Base-by-base conservation (phyloP, 805 yeast genomes). In the Ogataea pini region DNA sequence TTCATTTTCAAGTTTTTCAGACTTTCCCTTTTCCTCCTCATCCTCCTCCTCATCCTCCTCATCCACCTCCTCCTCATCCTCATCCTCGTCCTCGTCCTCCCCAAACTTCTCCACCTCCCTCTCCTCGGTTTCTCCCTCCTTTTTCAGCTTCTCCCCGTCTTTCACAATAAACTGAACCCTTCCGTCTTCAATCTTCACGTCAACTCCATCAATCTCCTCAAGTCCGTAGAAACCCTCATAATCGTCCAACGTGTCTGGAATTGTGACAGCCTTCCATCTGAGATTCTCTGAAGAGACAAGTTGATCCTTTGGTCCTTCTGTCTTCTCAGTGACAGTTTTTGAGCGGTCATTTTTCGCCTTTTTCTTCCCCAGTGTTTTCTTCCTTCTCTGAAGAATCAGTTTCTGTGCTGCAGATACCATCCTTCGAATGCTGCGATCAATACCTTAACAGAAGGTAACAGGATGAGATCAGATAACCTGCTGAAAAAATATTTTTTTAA, bases 121-220 rank as follows among this genome's bases (percentile, higher is more conserved):
- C 25, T 22, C 25, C 25, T 33, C 50, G 7, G 45, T 47, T 12
- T 51, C 57, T 18, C 51, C 51, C 19, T 45, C 56, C 3, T 53
- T 61, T 19, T 56, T 59, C 57, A 47, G 49, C 45, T 43, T 56
- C 50, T 42, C 56, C 52, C 67, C 59, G 33, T 72, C 75, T 12
- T 62, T 72, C 8, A 74, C 75, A n/a, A 75, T 61, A 59, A 85
- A 86, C 46, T 78, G 78, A 0, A 85, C 82, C 43, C 73, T 70
- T 12, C 96, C 96, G 52, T 87, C 72, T 2, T 81, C 79, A 46
- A 83, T 75, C 50, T 86, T 81, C 6, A 92, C 91, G 59, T 78
- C 91, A 28, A 92, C 97, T 37, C 97, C 97, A 48, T 89, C 97
- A 43, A 94, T 76, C 64, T 92, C 98, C 65, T 92, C 99, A 29